phyloP scores from a whole-genome alignment of 2,329 filamentous ascomycete species.

The Akanthomyces dipterigenus region DNA sequence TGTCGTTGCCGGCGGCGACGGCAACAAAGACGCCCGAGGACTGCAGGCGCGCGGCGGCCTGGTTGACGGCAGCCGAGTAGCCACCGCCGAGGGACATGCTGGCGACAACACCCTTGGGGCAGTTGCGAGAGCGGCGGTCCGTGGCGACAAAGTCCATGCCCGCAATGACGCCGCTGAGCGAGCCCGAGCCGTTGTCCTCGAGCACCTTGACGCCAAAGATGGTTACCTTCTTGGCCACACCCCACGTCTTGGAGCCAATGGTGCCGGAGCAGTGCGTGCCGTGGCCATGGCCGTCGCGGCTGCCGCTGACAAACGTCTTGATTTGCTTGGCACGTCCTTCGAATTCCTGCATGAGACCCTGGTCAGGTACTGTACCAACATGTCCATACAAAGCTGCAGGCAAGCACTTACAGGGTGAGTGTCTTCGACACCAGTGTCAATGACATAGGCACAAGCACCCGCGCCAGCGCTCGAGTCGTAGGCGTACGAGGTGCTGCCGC shows the following conservation, averaged over 20 bases:
- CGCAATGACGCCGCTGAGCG: conserved; percentile 30
- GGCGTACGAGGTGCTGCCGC: conserved; percentile 22
- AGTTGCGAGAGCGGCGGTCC: conserved; percentile 26
- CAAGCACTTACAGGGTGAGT: conserved; percentile 24
- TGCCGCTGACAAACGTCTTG: conserved; percentile 15
- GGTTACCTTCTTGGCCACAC: conserved; percentile 33
- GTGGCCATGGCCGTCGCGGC: conserved; percentile 27
- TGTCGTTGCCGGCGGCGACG: conserved; percentile 47
- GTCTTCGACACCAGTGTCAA: conserved; percentile 35
- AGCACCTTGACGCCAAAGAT: conserved; percentile 38
- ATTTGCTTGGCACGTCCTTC: conserved; percentile 20
- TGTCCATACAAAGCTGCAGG: conserved; percentile 7
- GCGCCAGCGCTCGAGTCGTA: conserved; percentile 29
- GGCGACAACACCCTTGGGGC: conserved; percentile 39
- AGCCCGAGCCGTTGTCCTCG: conserved; percentile 26
- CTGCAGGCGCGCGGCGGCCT: conserved; percentile 38
- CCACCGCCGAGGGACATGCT: conserved; percentile 49
- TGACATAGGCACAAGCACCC: conserved; percentile 34
- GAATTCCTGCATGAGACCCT: conserved; percentile 15
- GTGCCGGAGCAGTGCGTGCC: conserved; percentile 27
- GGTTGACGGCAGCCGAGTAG: conserved; percentile 38
- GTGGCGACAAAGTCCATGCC: conserved; percentile 32
- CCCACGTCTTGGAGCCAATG: conserved; percentile 20
- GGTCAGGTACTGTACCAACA: background rate
- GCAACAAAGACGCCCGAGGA: conserved; percentile 42